These are phyloP conservation scores for Pseudogymnoascus sp. DNA, from an alignment of 2,329 filamentous ascomycete genomes.

Conservation along the genomic window DNA sequence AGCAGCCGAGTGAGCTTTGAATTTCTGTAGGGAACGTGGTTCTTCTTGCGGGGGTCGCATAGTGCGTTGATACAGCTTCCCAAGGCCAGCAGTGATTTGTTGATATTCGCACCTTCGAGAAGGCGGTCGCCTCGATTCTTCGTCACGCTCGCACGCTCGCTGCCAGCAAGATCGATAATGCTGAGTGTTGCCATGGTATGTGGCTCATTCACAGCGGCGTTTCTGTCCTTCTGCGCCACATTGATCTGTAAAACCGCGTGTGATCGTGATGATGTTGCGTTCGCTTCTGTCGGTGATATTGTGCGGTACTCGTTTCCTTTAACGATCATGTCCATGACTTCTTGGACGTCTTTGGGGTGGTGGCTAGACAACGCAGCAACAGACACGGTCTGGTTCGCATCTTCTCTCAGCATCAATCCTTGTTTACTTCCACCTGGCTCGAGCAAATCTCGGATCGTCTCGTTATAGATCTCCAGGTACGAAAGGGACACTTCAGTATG, in stretches of 20 bases:
- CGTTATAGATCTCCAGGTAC: slow-evolving; percentile 98
- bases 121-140: slow-evolving; percentile 91
- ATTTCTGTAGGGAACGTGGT: slow-evolving; percentile 95
- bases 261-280: slow-evolving; percentile 92
- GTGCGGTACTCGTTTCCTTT: slow-evolving; percentile 89
- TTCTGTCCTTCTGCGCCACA: slow-evolving; percentile 85
- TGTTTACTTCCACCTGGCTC: slow-evolving; percentile 67
- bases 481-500: slow-evolving; percentile 84
- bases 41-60: slow-evolving; percentile 82
- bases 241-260: slow-evolving; percentile 98
- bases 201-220: slow-evolving; percentile 84
- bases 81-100: slow-evolving; percentile 90
- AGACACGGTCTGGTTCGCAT: slow-evolving; percentile 85
- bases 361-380: slow-evolving; percentile 88
- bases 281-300: slow-evolving; percentile 93
- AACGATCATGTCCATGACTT: slow-evolving; percentile 99
- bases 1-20: slow-evolving; percentile 92
- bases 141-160: slow-evolving; percentile 89
- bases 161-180: slow-evolving; percentile 95
- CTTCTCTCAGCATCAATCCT: slow-evolving; percentile 85
- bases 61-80: slow-evolving; percentile 98
- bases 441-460: slow-evolving; percentile 91
- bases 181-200: slow-evolving; percentile 97
- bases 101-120: slow-evolving; percentile 95
- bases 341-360: slow-evolving; percentile 79